Conservation (phyloP, 805 yeast species). For the Saccharomycopsis amapae region DNA sequence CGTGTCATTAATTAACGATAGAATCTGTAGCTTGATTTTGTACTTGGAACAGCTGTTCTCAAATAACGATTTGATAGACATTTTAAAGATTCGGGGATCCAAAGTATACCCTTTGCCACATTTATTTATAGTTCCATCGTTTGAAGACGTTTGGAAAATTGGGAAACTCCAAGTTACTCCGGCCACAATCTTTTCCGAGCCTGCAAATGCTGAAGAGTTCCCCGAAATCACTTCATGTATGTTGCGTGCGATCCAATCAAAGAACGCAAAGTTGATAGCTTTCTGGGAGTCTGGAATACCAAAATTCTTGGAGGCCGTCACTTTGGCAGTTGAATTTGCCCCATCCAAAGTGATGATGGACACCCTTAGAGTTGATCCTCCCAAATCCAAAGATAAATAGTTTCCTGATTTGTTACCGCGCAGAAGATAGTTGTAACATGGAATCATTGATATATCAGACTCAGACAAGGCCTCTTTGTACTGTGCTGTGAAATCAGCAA, state of each 20-base stretch:
- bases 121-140: constrained; percentile 12
- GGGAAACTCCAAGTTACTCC: constrained; percentile 21
- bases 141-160: constrained; percentile 7
- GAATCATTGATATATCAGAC: constrained; percentile 15
- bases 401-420: constrained; percentile 2
- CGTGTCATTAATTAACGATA: constrained; percentile 15
- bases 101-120: constrained; percentile 20
- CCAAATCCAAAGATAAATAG: constrained; percentile 14
- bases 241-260: constrained; percentile 12
- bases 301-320: background rate
- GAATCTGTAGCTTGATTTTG: constrained; percentile 6
- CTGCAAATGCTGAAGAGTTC: background rate
- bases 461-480: constrained; percentile 5
- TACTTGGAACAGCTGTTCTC: constrained; percentile 2
- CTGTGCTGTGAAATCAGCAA: constrained; percentile 1
- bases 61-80: constrained; percentile 8
- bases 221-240: background rate
- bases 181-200: background rate
- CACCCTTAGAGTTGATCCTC: constrained; percentile 20
- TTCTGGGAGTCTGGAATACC: constrained; percentile 10
- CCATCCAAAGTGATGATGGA: constrained; percentile 4
- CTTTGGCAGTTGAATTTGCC: background rate
- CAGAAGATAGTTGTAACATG: constrained; percentile 4
- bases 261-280: constrained; percentile 2
- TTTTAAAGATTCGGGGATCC: background rate